These are phyloP conservation scores for Nematocida parisii DNA, from an alignment of 371 early-diverging fungal genomes.

Conservation along the genomic window DNA sequence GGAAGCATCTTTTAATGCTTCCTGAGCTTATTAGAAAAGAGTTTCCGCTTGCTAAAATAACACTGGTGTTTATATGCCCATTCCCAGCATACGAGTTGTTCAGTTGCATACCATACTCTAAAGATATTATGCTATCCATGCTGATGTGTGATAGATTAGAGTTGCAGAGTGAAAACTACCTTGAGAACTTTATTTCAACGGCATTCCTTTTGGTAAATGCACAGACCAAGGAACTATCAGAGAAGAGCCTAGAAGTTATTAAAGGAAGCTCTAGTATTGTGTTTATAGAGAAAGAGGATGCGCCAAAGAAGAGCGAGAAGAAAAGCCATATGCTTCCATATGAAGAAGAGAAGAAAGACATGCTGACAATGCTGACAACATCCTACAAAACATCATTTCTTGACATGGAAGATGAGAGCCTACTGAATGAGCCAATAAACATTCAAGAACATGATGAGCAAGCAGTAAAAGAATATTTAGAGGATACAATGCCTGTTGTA, in stretches of 20 bases:
- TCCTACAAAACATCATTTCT: neutral
- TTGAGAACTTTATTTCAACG: constrained; percentile 40
- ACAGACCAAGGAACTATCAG: constrained; percentile 42
- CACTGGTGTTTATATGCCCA: constrained; percentile 31
- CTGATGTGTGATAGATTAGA: constrained; percentile 30
- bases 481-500: constrained; percentile 27
- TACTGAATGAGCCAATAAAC: neutral
- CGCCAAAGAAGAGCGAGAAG: neutral
- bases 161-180: constrained; percentile 34
- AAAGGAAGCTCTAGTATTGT: constrained; percentile 44
- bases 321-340: constrained; percentile 10
- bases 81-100: constrained; percentile 55
- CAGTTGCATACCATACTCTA: constrained; percentile 53
- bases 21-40: constrained; percentile 35
- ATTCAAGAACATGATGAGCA: neutral
- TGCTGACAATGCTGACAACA: constrained; percentile 20
- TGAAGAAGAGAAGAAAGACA: constrained; percentile 16
- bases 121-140: constrained; percentile 36
- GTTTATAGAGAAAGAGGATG: neutral
- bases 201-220: constrained; percentile 49
- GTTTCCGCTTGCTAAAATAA: constrained; percentile 35
- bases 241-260: constrained; percentile 23
- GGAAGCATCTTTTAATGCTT: constrained; percentile 51
- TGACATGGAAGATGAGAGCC: constrained; percentile 2
- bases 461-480: constrained; percentile 39